Conservation (phyloP, 2,329 filamentous ascomycete species). For the Trichoderma atrobrunneum region DNA sequence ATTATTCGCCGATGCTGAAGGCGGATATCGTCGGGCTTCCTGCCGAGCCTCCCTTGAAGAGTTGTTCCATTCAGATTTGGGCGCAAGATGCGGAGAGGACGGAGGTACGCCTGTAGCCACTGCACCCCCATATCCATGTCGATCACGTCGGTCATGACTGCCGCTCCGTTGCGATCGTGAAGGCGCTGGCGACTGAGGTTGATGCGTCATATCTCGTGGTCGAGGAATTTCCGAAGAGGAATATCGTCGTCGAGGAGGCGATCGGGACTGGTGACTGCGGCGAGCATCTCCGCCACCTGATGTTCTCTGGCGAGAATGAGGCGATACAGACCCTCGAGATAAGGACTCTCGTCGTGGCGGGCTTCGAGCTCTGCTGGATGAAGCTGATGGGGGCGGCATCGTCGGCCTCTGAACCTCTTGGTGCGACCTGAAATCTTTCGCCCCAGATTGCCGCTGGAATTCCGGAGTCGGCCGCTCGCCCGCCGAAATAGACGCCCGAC, state of each 20-base stretch:
- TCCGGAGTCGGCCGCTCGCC: background rate
- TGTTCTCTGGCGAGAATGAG: conserved; percentile 7
- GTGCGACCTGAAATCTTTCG: conserved; percentile 15
- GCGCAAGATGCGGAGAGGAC: background rate
- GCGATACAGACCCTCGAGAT: conserved; percentile 15
- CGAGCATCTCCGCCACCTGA: background rate
- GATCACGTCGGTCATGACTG: background rate
- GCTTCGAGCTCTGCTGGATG: conserved; percentile 2
- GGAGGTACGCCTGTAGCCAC: background rate
- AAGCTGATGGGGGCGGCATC: conserved; percentile 6
- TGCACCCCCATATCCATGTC: background rate
- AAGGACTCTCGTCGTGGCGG: conserved; percentile 11
- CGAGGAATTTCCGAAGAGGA: conserved; percentile 14
- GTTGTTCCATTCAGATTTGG: background rate
- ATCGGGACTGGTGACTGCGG: background rate
- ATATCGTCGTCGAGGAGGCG: conserved; percentile 14
- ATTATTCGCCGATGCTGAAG: conserved; percentile 22
- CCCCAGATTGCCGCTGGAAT: background rate
- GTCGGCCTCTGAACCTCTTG: background rate
- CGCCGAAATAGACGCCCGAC: background rate
- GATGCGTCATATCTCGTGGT: background rate
- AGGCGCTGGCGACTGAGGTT: background rate
- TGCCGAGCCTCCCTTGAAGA: conserved; percentile 12
- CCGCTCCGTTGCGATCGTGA: background rate
- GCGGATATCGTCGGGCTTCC: background rate